These are phyloP conservation scores for Aquanectria penicillioides DNA, from an alignment of 2,329 filamentous ascomycete genomes.

Conservation along the genomic window DNA sequence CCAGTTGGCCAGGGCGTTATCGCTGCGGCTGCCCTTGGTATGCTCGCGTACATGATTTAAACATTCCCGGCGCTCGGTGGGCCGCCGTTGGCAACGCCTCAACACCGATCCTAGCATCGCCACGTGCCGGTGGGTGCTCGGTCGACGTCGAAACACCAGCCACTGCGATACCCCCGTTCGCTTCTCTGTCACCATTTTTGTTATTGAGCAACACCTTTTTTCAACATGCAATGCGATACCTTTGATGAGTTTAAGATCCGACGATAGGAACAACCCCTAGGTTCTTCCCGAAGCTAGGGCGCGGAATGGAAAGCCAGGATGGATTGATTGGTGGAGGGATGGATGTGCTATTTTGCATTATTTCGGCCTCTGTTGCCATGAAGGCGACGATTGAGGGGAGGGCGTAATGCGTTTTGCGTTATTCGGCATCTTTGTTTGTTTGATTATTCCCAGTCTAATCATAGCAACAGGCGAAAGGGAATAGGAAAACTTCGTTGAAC, in stretches of 20 bases:
- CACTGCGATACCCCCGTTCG: constrained; percentile 36
- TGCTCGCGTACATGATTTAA: constrained; percentile 64
- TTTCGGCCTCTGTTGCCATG: too few species aligned
- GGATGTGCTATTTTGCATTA: constrained; percentile 27
- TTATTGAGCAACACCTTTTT: constrained; percentile 44
- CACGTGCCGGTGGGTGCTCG: constrained; percentile 30
- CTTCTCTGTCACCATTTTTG: constrained; percentile 47
- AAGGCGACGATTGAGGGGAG: too few species aligned
- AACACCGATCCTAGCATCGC: constrained; percentile 29
- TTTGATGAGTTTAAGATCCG: constrained; percentile 40
- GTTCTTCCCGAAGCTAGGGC: constrained; percentile 28
- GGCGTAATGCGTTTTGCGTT: constrained; percentile 32
- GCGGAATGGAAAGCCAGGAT: constrained; percentile 34
- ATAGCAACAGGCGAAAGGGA: constrained; percentile 51
- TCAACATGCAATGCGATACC: constrained; percentile 41
- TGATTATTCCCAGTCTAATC: constrained; percentile 42
- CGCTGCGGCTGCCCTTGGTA: constrained; percentile 60
- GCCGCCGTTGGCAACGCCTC: constrained; percentile 29
- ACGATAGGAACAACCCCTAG: constrained; percentile 30
- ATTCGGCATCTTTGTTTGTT: constrained; percentile 36
- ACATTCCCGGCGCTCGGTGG: constrained; percentile 30
- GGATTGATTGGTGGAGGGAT: constrained; percentile 30
- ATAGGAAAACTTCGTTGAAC: constrained; percentile 44
- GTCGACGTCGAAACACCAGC: constrained; percentile 14
- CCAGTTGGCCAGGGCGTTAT: constrained; percentile 55